A percentile compares a stretch with the other conserved stretches of the same genome.
Evolutionary conservation across 2,329 filamentous ascomycete species (phyloP).

Genomic region (Xylariomycetidae sp.): DNA sequence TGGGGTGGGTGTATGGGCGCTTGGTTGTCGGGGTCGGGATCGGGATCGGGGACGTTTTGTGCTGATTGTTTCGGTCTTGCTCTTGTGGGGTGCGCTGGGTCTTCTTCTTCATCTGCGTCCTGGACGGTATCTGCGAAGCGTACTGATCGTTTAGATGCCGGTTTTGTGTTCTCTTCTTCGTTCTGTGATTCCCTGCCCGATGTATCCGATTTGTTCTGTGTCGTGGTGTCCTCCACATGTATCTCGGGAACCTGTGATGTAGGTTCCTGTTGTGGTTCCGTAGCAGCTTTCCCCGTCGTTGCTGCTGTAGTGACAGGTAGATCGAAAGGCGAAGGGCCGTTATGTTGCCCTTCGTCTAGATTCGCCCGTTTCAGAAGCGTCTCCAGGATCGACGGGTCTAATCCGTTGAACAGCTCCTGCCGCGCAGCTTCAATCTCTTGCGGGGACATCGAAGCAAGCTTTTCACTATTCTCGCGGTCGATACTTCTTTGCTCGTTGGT

Average conservation of each 20-base stretch:
- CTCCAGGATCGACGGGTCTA: conserved; percentile 73
- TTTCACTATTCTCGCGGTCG: conserved; percentile 73
- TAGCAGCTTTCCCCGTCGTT: conserved; percentile 3
- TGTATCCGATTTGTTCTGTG: conserved; percentile 2
- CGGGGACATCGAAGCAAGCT: conserved; percentile 71
- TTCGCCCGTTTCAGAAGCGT: conserved; percentile 71
- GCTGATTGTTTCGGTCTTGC: conserved; percentile 1
- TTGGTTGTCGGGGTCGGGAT: no score
- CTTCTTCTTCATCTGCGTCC: conserved; percentile 1
- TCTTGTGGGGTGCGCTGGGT: conserved; percentile 1
- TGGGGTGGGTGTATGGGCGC: no score
- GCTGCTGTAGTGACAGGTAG: conserved; percentile 4
- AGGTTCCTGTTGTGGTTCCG: not conserved
- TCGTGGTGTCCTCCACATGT: conserved; percentile 18
- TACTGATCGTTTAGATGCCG: conserved; percentile 1
- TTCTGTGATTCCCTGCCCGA: conserved; percentile 12
- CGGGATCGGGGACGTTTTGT: no score
- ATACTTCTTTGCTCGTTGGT: conserved; percentile 66
- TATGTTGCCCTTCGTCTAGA: conserved; percentile 61
- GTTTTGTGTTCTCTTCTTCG: conserved; percentile 7
- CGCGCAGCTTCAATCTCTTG: conserved; percentile 78
- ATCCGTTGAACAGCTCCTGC: conserved; percentile 70
- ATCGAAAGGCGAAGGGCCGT: conserved; percentile 41
- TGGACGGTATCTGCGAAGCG: not conserved
- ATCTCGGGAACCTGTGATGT: conserved; percentile 13